Evolutionary conservation across 768 basidiomycete genomes (phyloP), one percentile per base, ranked within the genome.

Genomic region (Tylopilus sp.): DNA sequence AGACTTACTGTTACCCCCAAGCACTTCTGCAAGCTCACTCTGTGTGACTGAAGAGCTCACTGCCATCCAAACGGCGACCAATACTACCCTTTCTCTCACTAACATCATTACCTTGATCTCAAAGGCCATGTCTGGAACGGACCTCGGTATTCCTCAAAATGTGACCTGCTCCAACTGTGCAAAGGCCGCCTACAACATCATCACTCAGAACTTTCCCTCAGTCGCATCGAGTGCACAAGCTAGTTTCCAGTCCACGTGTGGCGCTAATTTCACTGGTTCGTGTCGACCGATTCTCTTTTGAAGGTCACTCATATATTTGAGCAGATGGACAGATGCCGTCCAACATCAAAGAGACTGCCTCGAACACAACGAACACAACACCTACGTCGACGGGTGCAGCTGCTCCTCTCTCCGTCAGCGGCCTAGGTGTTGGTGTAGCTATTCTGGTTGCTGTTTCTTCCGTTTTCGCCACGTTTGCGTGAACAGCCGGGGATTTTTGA

Each of bases 1-100:
- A 40, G 3, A 45, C 33, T 51, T 17, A 42, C 53, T 28, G 44
- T 54, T 21, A 25, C 45, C 50, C 37, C 54, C 45, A 56, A 72
- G 72, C 56, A 70, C 75, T 34, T 63, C 64, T 16, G 54, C 63
- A 48, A 72, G 69, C 63, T 65, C 77, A 31, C 71, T 84, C 53
- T 91, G 89, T 63, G 59, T 78, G 24, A 81, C 82, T 0, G 75
- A 89, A 59, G 70, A 75, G 9, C 74, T 90, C 12, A 78, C 71
- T 22, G 75, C 74, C 58, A 57, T 86, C 17, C 77, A 90, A 65
- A 59, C 62, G 6, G 28, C 52, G n/a, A 65, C 61, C 4, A 16
- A 16, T 3, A 55, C 53, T 28, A 63, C 59, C 5, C 50, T 65
- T 22, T 59, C 68, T 4, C 4, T 65, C 28, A 48, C 10, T 46